phyloP scores from a whole-genome alignment of 495 filamentous ascomycete genomes.

The Hypoxylon lienhwacheense region DNA sequence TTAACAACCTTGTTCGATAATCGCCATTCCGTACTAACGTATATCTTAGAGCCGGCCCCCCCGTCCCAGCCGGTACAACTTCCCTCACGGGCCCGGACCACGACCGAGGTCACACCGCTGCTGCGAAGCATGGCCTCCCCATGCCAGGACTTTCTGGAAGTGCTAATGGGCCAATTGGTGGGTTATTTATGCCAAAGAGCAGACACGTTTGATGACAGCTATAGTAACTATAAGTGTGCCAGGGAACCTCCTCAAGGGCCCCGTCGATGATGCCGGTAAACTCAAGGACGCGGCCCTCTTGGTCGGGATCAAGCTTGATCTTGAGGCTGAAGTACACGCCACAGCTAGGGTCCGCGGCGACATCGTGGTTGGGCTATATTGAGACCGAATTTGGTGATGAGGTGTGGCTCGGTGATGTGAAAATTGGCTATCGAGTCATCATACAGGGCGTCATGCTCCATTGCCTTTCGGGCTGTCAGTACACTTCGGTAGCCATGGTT shows the following conservation, averaged over 20 bases:
- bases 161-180: conserved; percentile 41
- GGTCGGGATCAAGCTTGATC: conserved; percentile 48
- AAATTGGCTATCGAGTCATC: conserved; percentile 15
- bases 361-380: conserved; percentile 35
- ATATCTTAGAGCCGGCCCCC: conserved; percentile 16
- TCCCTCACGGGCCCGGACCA: conserved; percentile 16
- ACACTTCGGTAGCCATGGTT: conserved; percentile 4
- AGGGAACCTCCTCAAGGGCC: conserved; percentile 45
- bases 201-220: not conserved
- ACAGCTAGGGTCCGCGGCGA: conserved; percentile 34
- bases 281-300: conserved; percentile 47
- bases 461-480: conserved; percentile 4
- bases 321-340: conserved; percentile 33
- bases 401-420: conserved; percentile 7
- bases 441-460: conserved; percentile 4
- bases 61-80: conserved; percentile 21
- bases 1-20: not conserved
- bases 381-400: conserved; percentile 5
- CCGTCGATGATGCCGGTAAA: conserved; percentile 44
- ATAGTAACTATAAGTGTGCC: conserved; percentile 2
- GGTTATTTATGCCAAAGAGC: not conserved
- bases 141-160: conserved; percentile 43
- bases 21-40: not conserved
- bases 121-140: conserved; percentile 30
- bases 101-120: conserved; percentile 1